Evolutionary conservation across 306 rosid species (phyloP).

Genomic region (Cicer cuneatum): DNA sequence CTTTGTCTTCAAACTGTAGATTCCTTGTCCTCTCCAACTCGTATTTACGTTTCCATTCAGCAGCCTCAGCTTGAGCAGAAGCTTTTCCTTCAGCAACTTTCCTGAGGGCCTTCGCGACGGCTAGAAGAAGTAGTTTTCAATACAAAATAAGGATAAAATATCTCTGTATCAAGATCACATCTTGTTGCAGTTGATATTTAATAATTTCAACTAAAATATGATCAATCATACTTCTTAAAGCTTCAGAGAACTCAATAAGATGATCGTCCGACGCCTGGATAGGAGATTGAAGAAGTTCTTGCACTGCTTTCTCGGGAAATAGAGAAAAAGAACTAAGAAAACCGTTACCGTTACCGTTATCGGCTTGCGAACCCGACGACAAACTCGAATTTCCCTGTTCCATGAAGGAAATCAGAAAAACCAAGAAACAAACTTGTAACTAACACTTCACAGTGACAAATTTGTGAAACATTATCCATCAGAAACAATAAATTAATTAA

Average conservation of each 20-base stretch:
- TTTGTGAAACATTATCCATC: conserved; percentile 1
- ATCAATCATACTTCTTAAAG: conserved; percentile 79
- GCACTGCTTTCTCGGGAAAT: conserved; percentile 77
- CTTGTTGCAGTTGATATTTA: conserved; percentile 43
- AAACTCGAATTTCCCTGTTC: conserved; percentile 65
- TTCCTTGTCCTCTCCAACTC: conserved; percentile 81
- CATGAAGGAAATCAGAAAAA: conserved; percentile 42
- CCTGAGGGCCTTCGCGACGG: conserved; percentile 91
- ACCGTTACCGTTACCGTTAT: conserved; percentile 80
- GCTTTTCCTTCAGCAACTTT: conserved; percentile 94
- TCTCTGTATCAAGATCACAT: conserved; percentile 46
- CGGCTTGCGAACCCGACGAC: conserved; percentile 59
- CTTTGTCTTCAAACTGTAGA: conserved; percentile 67
- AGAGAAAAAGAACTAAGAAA: conserved; percentile 64
- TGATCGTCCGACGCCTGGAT: conserved; percentile 81
- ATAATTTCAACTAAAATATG: conserved; percentile 49
- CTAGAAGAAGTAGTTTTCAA: conserved; percentile 59
- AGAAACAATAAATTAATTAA: conserved; percentile 22
- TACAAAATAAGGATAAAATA: conserved; percentile 50
- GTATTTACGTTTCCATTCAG: conserved; percentile 95
- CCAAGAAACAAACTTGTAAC: conserved; percentile 33
- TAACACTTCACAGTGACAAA: neutral
- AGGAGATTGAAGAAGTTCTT: conserved; percentile 78
- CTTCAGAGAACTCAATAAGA: conserved; percentile 94
- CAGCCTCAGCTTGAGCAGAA: conserved; percentile 93